Conservation (phyloP, 116 monocot species). For the Dioscorea cayenensis region DNA sequence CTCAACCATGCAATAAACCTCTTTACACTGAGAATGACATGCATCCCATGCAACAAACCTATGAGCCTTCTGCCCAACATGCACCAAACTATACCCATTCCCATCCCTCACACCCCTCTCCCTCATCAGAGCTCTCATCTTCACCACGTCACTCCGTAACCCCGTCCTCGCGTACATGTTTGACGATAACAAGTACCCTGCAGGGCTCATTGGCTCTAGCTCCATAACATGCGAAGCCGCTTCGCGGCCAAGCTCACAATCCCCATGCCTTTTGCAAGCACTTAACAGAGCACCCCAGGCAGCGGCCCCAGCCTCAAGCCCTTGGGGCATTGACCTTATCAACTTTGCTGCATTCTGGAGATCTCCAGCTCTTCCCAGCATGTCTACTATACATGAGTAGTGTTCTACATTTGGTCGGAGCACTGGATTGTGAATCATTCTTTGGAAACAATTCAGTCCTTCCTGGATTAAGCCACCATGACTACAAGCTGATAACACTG, state of each 20-base stretch:
- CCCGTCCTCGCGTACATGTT: constrained; percentile 36
- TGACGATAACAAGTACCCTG: constrained; percentile 49
- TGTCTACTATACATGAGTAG: constrained; percentile 65
- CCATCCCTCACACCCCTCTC: constrained; percentile 42
- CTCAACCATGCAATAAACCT: constrained; percentile 47
- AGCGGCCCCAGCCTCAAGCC: constrained; percentile 21
- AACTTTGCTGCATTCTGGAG: constrained; percentile 35
- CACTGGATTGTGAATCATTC: constrained; percentile 17
- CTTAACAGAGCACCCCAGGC: constrained; percentile 77
- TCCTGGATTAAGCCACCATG: constrained; percentile 68
- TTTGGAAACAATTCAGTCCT: constrained; percentile 40
- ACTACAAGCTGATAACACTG: constrained; percentile 50
- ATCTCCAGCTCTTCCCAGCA: constrained; percentile 60
- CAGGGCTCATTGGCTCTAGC: constrained; percentile 51
- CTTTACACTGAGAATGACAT: constrained; percentile 36
- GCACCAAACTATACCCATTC: constrained; percentile 58
- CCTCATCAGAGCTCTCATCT: constrained; percentile 44
- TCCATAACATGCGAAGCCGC: constrained; percentile 44
- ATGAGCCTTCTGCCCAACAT: constrained; percentile 32
- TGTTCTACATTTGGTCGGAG: constrained; percentile 38
- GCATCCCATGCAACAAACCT: constrained; percentile 66
- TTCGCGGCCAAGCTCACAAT: constrained; percentile 28
- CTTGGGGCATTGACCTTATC: constrained; percentile 32
- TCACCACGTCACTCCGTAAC: constrained; percentile 14
- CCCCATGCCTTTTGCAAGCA: constrained; percentile 44